Evolutionary conservation across 2,329 filamentous ascomycete species (phyloP).

Genomic region (Cercospora nicotianae): DNA sequence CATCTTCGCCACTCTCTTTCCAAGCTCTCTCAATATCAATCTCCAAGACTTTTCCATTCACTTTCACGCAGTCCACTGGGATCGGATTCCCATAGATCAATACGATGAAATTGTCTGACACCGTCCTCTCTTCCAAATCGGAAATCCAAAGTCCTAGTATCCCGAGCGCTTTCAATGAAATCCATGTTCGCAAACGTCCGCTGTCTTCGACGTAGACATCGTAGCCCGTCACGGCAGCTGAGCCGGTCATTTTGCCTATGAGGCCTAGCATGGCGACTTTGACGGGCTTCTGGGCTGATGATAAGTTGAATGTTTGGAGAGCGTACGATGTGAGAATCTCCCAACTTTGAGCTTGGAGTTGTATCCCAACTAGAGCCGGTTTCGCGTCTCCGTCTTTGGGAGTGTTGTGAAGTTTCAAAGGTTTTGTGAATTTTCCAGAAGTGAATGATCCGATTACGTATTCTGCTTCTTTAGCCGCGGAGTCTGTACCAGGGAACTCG

Average conservation of each 20-base stretch:
- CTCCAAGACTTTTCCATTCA: conserved; percentile 62
- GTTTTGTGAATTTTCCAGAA: conserved; percentile 61
- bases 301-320: conserved; percentile 54
- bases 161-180: conserved; percentile 77
- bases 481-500: conserved; percentile 69
- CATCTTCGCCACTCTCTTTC: conserved; percentile 67
- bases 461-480: conserved; percentile 41
- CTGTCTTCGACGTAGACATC: conserved; percentile 60
- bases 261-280: conserved; percentile 72
- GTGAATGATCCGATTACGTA: conserved; percentile 76
- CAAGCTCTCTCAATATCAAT: conserved; percentile 78
- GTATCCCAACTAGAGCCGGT: conserved; percentile 54
- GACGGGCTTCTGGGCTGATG: conserved; percentile 41
- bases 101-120: conserved; percentile 37
- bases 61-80: conserved; percentile 62
- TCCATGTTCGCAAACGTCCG: conserved; percentile 64
- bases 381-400: too few relatives aligned
- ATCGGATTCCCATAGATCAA: conserved; percentile 72
- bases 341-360: conserved; percentile 60
- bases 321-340: conserved; percentile 66
- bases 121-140: conserved; percentile 56
- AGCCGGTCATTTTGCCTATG: conserved; percentile 84
- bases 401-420: conserved; percentile 42
- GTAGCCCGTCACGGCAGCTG: conserved; percentile 70
- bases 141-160: conserved; percentile 77